Conservation (phyloP, 78 protist genomes). For the Dictyostelium capitatum region DNA sequence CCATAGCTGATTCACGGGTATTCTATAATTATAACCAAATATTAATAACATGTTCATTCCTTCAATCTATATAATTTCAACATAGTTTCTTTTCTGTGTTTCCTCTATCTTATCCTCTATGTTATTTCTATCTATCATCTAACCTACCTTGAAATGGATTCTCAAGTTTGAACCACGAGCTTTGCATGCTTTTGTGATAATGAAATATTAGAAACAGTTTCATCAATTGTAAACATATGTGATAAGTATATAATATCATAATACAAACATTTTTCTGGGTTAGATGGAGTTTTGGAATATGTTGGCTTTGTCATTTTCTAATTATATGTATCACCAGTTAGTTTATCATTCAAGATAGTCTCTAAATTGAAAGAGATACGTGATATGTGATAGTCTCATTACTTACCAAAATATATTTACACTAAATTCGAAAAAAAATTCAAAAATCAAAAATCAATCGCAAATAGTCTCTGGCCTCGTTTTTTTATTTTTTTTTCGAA, state of each 20-base stretch:
- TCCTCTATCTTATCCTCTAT: background rate
- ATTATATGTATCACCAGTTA: no score
- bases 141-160: conserved; percentile 96
- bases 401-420: no score
- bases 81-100: background rate
- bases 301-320: conserved; percentile 65
- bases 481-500: background rate
- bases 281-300: conserved; percentile 57
- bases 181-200: conserved; percentile 91
- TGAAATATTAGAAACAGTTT: background rate
- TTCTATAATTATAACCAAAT: conserved; percentile 83
- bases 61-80: background rate
- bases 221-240: no score
- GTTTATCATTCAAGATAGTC: no score
- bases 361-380: background rate
- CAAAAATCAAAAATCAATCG: no score
- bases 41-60: background rate
- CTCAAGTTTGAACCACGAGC: conserved; percentile 95
- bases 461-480: no score
- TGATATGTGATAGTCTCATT: no score
- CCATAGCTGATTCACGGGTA: conserved; percentile 96
- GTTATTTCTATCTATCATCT: conserved; percentile 5
- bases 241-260: no score
- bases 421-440: no score
- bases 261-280: conserved; percentile 79